Evolutionary conservation across 129 eudicot species (phyloP), one percentile per base, ranked within the genome.

Genomic region (Flaveria sonorensis): DNA sequence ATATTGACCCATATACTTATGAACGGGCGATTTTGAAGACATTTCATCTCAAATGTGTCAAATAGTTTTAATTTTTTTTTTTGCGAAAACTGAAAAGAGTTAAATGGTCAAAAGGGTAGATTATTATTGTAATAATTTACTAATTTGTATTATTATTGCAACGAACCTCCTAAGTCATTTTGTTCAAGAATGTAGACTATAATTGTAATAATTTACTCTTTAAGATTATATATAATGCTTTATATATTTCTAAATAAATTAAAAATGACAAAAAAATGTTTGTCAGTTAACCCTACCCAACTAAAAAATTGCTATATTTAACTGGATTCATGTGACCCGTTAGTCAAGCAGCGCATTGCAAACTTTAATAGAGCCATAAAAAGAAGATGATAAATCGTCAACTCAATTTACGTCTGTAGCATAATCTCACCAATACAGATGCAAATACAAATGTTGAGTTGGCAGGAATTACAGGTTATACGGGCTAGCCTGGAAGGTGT

Each of bases 341-440:
- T 68, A 68, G 45, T 39, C 55, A 21, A 46, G 11, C 19, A 42
- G 32, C 73, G 3, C 6, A 42, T 19, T 19, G 18, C 76, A 67
- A 19, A 20, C 40, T 20, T 69, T 40, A 68, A 19, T 21, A 68
- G 47, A 45, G 26, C 48, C 50, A 32, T 52, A 53, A 50, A 28
- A 70, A 28, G 12, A 46, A 70, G 47, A 32, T 48, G 63, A 42
- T 59, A 59, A 73, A 60, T 56, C 43, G 15, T 55, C 56, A 57
- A 73, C 53, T 48, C 19, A 4, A 6, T 28, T 1, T 26, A 62
- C 45, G 30, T 13, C 45, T 26, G 14, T 10, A 60, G n/a, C 66
- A 23, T 23, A 26, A 60, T 60, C 66, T 24, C 16, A 60, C 42
- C 67, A 24, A 60, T 21, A 57, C 64, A 57, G 5, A 57, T 20